Evolutionary conservation across 148 eudicot species (phyloP), one percentile per base, ranked within the genome.

Genomic region (Beta vulgaris): DNA sequence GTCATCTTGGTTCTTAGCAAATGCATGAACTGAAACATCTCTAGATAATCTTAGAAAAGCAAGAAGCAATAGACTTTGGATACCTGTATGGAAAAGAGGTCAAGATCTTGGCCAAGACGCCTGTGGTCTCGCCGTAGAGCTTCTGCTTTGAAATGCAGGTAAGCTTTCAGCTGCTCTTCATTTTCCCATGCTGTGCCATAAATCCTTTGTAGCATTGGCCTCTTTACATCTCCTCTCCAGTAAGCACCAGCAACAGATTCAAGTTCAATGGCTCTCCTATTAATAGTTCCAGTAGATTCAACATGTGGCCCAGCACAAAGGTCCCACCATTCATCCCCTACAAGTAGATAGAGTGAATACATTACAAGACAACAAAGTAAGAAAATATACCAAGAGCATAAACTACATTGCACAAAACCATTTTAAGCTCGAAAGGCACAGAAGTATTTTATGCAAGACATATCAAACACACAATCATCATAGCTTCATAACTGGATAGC

Each of bases 231-330:
- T 74, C 98, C 99, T 87, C 98, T 92, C 99, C 99, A 95, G 79
- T 95, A 95, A 36, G 99, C 99, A 83, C 99, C 99, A 77, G 99
- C 98, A 77, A 95, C 97, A 81, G 99, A 95, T 86, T 95, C 99
- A 75, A 95, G 98, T 40, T 95, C 91, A 77, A 95, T 81, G 75
- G 99, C 99, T 87, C 81, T 91, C 76, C 85, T 87, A 72, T 85
- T 87, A 74, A 95, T 95, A 63, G 83, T 91, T 74, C 99, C 98
- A 71, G 99, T 95, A 79, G 97, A 79, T 81, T 95, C 94, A 80
- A 95, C 98, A 89, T 95, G 99, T 72, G 99, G 99, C 34, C 99
- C 99, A 66, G 99, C 99, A 89, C 99, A 95, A 72, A 95, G 99
- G 81, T 95, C 99, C 99, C 99, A 95, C 99, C 99, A 95, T 68